A percentile compares a stretch with the other conserved stretches of the same genome.
phyloP scores from a whole-genome alignment of 352 stramenopile species.

The Pythium biforme region DNA sequence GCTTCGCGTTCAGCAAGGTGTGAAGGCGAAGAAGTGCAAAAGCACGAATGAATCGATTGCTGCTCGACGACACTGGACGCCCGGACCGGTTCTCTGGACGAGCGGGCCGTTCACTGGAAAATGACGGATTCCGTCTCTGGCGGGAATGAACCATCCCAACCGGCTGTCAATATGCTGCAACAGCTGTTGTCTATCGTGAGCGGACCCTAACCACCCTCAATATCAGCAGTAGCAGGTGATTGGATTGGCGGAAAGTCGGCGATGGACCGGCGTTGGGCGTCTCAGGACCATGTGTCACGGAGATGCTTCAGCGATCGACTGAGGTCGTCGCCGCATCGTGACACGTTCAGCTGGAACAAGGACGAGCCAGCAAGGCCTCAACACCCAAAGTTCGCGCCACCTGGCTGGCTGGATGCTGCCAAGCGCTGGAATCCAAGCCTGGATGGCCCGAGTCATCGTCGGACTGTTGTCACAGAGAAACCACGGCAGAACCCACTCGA shows the following conservation, averaged over 20 bases:
- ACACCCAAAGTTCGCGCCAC: too few relatives aligned
- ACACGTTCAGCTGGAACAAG: neutral
- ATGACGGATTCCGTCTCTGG: too few relatives aligned
- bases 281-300: neutral
- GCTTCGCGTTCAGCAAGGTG: neutral
- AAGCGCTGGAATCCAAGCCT: too few relatives aligned
- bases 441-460: too few relatives aligned
- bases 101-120: too few relatives aligned
- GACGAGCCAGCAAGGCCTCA: neutral
- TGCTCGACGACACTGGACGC: constrained; percentile 5
- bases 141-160: neutral
- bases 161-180: neutral
- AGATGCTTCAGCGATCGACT: neutral
- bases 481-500: too few relatives aligned
- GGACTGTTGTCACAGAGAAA: too few relatives aligned
- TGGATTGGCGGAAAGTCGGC: neutral
- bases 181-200: neutral
- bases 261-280: neutral
- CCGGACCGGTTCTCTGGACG: neutral
- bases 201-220: neutral
- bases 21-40: constrained; percentile 17
- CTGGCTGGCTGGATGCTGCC: too few relatives aligned
- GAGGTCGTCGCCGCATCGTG: neutral
- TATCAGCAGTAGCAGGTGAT: neutral
- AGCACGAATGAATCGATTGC: constrained; percentile 21